phyloP scores from a whole-genome alignment of 2,329 filamentous ascomycete genomes.

The Penicillium sp. region DNA sequence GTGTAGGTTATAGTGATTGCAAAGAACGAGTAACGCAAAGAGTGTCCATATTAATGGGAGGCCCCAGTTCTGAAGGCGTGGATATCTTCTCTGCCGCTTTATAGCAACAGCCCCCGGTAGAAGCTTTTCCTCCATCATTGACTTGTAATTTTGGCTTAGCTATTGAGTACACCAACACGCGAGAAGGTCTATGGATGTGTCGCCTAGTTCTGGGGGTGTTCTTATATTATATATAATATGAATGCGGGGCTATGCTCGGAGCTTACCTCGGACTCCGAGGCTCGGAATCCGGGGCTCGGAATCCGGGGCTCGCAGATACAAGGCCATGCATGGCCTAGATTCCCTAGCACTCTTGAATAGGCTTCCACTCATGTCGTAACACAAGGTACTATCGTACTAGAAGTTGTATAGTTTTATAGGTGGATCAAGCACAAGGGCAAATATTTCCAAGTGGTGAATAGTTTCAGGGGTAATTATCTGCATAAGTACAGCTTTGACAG shows the following conservation, averaged over 20 bases:
- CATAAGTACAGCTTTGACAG: neutral
- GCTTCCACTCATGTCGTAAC: neutral
- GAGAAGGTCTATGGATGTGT: neutral
- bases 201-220: neutral
- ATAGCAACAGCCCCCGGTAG: neutral
- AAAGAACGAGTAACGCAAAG: neutral
- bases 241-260: neutral
- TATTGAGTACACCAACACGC: neutral
- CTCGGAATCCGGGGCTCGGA: neutral
- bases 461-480: neutral
- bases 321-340: neutral
- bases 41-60: neutral
- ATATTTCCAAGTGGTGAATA: neutral
- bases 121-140: neutral
- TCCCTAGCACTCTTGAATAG: neutral
- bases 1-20: neutral
- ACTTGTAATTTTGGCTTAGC: neutral
- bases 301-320: neutral
- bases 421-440: neutral
- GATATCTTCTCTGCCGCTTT: neutral
- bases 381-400: neutral
- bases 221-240: too few species aligned
- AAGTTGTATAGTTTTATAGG: neutral
- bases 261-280: neutral
- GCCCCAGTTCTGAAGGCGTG: neutral